Percentiles rank a stretch among this genome's conserved stretches.
Evolutionary conservation across 2,329 filamentous ascomycete genomes (phyloP).

Genomic region (Metarhizium brunneum): DNA sequence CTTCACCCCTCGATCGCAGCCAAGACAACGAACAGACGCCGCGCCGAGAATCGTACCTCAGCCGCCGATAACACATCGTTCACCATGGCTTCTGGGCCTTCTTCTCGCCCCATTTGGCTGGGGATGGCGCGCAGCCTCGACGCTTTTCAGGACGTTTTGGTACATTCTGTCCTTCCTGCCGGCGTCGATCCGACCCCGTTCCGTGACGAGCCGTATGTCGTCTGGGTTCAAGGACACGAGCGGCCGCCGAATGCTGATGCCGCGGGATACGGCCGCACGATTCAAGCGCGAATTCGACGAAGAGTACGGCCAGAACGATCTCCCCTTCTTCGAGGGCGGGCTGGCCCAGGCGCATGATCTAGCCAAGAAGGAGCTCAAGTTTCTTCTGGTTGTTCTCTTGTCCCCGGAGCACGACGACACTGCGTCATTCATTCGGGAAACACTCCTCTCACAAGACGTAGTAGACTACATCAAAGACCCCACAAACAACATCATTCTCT

Average conservation of each 20-base stretch:
- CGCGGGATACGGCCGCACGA: constrained; percentile 77
- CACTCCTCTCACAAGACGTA: constrained; percentile 68
- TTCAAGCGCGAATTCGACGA: constrained; percentile 94
- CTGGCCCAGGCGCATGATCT: constrained; percentile 87
- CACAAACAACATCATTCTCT: constrained; percentile 72
- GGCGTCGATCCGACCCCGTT: constrained; percentile 46
- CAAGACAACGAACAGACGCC: constrained; percentile 40
- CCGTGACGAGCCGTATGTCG: constrained; percentile 43
- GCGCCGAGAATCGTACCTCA: constrained; percentile 81
- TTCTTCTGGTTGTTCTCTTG: constrained; percentile 77
- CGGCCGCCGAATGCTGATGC: constrained; percentile 67
- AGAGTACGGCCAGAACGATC: constrained; percentile 64
- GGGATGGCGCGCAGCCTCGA: constrained; percentile 62
- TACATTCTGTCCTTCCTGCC: constrained; percentile 78
- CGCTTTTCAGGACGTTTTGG: constrained; percentile 62
- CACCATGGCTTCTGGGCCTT: constrained; percentile 67
- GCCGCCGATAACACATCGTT: constrained; percentile 56
- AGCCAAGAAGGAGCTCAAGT: constrained; percentile 86
- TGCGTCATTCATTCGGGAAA: constrained; percentile 69
- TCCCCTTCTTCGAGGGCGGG: constrained; percentile 79
- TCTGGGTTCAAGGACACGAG: constrained; percentile 49
- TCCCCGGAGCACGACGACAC: constrained; percentile 96
- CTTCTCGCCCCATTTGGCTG: constrained; percentile 75
- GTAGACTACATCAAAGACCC: constrained; percentile 65
- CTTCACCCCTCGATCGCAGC: constrained; percentile 13